phyloP scores from a whole-genome alignment of 805 yeast species.

The Yarrowia phangngaensis region DNA sequence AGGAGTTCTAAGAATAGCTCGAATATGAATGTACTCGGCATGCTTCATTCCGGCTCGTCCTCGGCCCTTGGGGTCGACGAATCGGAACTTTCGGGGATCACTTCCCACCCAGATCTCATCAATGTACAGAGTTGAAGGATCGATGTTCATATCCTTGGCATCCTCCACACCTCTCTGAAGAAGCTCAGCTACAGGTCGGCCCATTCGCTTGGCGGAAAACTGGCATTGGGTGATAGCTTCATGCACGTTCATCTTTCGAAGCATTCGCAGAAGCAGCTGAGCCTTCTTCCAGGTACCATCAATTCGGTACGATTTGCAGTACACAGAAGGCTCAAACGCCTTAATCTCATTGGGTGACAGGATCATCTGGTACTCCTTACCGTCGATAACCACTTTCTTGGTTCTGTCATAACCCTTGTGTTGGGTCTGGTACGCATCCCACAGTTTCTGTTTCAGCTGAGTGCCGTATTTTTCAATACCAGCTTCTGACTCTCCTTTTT shows the following conservation, averaged over 20 bases:
- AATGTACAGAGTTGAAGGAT: slow-evolving; percentile 62
- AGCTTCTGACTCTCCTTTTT: slow-evolving; percentile 2
- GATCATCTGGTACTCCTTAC: slow-evolving; percentile 51
- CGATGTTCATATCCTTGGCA: slow-evolving; percentile 56
- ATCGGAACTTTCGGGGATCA: slow-evolving; percentile 69
- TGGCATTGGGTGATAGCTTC: slow-evolving; percentile 90
- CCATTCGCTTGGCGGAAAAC: slow-evolving; percentile 73
- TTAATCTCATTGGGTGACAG: slow-evolving; percentile 65
- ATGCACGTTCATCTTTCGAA: slow-evolving; percentile 64
- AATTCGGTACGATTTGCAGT: slow-evolving; percentile 71
- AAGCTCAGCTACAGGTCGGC: slow-evolving; percentile 73
- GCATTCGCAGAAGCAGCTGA: slow-evolving; percentile 69
- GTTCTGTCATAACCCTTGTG: slow-evolving; percentile 61
- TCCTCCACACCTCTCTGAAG: slow-evolving; percentile 68
- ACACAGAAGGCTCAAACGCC: slow-evolving; percentile 83
- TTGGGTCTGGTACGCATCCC: slow-evolving; percentile 16
- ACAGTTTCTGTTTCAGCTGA: slow-evolving; percentile 17
- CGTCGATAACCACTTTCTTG: slow-evolving; percentile 47
- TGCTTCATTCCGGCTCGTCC: slow-evolving; percentile 79
- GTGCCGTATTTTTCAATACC: slow-evolving; percentile 4
- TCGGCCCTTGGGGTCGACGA: slow-evolving; percentile 82
- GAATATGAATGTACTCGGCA: slow-evolving; percentile 76
- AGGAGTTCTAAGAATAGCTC: slow-evolving; percentile 67
- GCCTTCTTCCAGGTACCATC: slow-evolving; percentile 89
- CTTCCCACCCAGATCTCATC: slow-evolving; percentile 88